Evolutionary conservation across 306 rosid species (phyloP).

Genomic region (Castanospermum australe): DNA sequence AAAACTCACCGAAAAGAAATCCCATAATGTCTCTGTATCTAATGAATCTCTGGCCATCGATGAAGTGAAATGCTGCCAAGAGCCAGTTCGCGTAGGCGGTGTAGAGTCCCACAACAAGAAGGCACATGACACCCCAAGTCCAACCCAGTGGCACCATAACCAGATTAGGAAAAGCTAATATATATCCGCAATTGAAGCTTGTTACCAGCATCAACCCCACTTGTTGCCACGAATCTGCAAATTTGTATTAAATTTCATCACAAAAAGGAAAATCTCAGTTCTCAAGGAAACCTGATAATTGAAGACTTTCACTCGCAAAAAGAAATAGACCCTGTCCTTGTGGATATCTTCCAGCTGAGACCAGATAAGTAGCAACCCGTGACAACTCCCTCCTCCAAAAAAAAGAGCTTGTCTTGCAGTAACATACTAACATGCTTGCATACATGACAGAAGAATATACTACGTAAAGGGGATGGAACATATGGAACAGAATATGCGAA

Average conservation of each 20-base stretch:
- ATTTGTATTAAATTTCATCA: background rate
- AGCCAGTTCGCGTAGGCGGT: conserved; percentile 66
- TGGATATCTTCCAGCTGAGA: background rate
- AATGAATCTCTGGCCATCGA: conserved; percentile 59
- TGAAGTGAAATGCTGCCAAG: conserved; percentile 59
- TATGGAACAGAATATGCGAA: background rate
- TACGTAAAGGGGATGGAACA: background rate
- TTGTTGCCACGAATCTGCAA: conserved; percentile 67
- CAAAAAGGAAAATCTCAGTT: background rate
- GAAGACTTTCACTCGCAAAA: background rate
- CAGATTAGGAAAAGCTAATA: conserved; percentile 52
- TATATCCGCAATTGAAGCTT: conserved; percentile 57
- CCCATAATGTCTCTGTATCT: conserved; percentile 76
- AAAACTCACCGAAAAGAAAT: conserved; percentile 37
- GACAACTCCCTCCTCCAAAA: background rate
- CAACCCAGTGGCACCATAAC: conserved; percentile 60
- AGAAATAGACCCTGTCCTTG: background rate
- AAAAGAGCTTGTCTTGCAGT: background rate
- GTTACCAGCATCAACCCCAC: conserved; percentile 60
- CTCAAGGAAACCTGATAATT: background rate
- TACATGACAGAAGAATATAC: background rate
- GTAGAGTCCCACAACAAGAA: conserved; percentile 48
- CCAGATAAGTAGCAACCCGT: background rate
- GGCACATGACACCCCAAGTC: conserved; percentile 59
- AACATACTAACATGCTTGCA: background rate